Evolutionary conservation across 2,329 filamentous ascomycete species (phyloP).

Genomic region (Zarea fungicola): DNA sequence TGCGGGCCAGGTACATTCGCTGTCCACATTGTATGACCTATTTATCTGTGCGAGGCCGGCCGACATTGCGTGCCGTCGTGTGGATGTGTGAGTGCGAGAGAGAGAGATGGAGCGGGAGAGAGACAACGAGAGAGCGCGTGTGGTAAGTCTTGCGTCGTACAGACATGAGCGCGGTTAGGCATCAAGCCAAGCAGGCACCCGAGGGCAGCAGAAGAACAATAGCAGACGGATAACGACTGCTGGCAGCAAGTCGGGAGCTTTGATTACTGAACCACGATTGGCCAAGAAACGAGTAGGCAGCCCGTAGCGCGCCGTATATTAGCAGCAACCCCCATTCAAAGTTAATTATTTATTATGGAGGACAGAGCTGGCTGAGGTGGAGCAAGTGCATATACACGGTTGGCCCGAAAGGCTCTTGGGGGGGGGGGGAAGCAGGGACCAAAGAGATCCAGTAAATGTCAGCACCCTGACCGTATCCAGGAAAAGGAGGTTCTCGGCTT

Average conservation of each 20-base stretch:
- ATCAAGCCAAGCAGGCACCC: background rate
- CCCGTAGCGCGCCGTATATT: background rate
- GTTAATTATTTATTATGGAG: background rate
- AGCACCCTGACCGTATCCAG: background rate
- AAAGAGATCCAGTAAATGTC: background rate
- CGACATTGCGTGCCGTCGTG: too few relatives aligned
- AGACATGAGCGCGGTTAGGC: too few relatives aligned
- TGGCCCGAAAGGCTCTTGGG: background rate
- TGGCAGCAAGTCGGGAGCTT: background rate
- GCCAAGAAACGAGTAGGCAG: background rate
- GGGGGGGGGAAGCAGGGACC: background rate
- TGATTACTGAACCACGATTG: conserved; percentile 8
- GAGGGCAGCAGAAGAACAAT: background rate
- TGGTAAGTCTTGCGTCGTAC: too few relatives aligned
- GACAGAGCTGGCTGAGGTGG: background rate
- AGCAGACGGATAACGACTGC: background rate
- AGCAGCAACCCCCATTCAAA: background rate
- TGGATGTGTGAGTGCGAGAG: background rate
- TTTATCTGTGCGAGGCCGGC: conserved; percentile 4
- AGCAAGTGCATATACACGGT: conserved; percentile 1
- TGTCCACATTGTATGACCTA: conserved; percentile 9
- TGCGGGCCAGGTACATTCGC: background rate
- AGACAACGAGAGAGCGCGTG: background rate
- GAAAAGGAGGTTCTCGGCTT: too few relatives aligned
- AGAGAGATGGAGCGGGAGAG: background rate